Evolutionary conservation across 2,329 filamentous ascomycete species (phyloP).

Genomic region (Teratosphaeria epicoccoides): DNA sequence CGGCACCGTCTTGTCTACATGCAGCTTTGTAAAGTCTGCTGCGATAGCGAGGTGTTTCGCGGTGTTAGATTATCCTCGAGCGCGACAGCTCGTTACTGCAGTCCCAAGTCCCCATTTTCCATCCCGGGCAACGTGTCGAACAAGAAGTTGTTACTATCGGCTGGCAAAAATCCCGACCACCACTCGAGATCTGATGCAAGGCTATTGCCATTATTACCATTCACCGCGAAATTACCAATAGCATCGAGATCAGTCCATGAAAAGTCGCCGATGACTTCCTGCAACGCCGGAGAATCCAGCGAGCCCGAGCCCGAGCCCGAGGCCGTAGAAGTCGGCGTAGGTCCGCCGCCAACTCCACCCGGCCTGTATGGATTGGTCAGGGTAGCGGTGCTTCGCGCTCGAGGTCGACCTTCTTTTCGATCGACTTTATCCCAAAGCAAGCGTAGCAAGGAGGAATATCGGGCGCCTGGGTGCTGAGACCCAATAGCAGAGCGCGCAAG

Average conservation of each 20-base stretch:
- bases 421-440: constrained; percentile 40
- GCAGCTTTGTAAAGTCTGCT: too few species aligned
- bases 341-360: constrained; percentile 27
- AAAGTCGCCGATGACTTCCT: constrained; percentile 39
- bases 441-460: constrained; percentile 38
- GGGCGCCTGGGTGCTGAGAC: constrained; percentile 36
- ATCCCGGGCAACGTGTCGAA: constrained; percentile 22
- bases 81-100: constrained; percentile 15
- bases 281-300: constrained; percentile 29
- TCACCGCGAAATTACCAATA: constrained; percentile 39
- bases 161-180: constrained; percentile 29
- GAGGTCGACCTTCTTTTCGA: constrained; percentile 20
- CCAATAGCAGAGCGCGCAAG: constrained; percentile 36
- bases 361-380: constrained; percentile 31
- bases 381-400: constrained; percentile 14
- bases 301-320: constrained; percentile 11
- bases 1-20: too few species aligned
- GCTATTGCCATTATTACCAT: constrained; percentile 27
- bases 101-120: constrained; percentile 24
- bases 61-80: too few species aligned
- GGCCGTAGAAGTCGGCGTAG: constrained; percentile 19
- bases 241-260: constrained; percentile 40
- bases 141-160: constrained; percentile 26
- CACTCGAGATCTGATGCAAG: constrained; percentile 21
- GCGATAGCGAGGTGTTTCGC: too few species aligned